These are phyloP conservation scores for Platanthera guangdongensis DNA, from an alignment of 106 monocot species.

Conservation along the genomic window DNA sequence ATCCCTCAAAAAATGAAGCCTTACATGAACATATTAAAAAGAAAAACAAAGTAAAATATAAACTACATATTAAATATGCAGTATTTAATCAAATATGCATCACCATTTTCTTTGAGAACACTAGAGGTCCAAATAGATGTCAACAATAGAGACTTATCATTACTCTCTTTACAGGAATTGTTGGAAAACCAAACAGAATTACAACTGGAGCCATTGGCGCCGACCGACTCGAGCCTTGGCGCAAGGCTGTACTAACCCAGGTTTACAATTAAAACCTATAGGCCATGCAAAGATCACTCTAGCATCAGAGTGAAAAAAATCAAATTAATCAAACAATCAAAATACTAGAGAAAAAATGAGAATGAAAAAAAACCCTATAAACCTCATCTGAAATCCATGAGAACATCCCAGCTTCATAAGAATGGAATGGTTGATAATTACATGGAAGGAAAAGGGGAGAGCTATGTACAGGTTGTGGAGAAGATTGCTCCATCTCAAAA, in stretches of 20 bases:
- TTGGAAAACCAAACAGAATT: constrained; percentile 3
- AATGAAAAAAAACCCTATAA: constrained; percentile 11
- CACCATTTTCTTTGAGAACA: background rate
- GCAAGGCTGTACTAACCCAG: background rate
- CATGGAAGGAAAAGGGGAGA: constrained; percentile 6
- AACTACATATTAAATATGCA: no score
- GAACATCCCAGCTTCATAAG: background rate
- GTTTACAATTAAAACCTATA: constrained; percentile 5
- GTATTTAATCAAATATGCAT: no score
- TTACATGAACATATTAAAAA: no score
- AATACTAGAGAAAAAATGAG: constrained; percentile 1
- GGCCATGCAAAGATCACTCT: constrained; percentile 4
- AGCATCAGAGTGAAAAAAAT: background rate
- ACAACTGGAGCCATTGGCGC: background rate
- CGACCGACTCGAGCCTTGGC: background rate
- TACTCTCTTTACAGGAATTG: background rate
- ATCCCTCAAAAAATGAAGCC: no score
- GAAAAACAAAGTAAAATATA: no score
- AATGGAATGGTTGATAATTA: constrained; percentile 18
- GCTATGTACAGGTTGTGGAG: constrained; percentile 21
- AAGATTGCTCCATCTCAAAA: background rate
- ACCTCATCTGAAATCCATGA: background rate
- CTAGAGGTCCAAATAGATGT: background rate
- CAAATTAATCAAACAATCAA: constrained; percentile 16
- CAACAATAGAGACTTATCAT: background rate